Evolutionary conservation across 345 rosid species (phyloP).

Genomic region (Eucalyptus fibrosa): DNA sequence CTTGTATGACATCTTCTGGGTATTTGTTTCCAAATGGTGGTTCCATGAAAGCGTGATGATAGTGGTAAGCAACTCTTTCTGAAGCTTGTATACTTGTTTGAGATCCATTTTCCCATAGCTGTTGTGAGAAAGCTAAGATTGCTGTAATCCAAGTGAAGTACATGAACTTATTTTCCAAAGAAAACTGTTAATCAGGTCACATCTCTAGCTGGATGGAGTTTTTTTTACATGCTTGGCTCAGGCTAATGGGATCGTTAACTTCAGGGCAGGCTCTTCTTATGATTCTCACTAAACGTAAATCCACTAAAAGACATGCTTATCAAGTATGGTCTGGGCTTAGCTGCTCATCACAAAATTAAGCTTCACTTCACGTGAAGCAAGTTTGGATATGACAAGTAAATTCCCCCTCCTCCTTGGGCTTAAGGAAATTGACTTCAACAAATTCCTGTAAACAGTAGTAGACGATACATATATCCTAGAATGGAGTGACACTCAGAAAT

Average conservation of each 20-base stretch:
- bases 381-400: background rate
- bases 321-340: background rate
- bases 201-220: background rate
- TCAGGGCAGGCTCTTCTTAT: background rate
- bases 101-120: background rate
- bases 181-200: background rate
- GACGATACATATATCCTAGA: background rate
- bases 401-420: background rate
- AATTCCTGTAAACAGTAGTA: background rate
- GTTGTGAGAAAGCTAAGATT: background rate
- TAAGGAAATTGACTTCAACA: background rate
- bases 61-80: slow-evolving; percentile 47
- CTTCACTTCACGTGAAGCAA: background rate
- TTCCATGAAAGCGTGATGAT: slow-evolving; percentile 99
- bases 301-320: background rate
- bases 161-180: background rate
- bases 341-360: background rate
- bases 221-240: background rate
- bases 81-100: background rate
- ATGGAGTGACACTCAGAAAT: background rate
- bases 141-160: background rate
- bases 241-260: background rate
- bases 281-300: background rate
- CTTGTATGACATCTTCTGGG: slow-evolving; percentile 98
- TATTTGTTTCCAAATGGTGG: slow-evolving; percentile 89